Conservation (phyloP, 768 basidiomycete genomes). For the Lactifluus echinatus region DNA sequence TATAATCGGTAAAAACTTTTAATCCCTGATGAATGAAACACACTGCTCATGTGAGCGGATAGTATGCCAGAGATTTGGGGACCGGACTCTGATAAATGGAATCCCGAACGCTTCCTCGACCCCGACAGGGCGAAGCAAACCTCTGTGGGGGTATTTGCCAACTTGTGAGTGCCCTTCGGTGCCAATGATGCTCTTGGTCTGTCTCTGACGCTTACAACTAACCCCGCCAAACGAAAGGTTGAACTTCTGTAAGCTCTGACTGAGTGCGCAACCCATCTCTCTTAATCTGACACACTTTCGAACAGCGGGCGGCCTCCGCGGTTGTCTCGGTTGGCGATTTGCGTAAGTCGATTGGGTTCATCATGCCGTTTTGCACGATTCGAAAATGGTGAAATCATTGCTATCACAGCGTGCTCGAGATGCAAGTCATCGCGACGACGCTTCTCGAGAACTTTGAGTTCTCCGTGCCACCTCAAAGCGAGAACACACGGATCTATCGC, state of each 20-base stretch:
- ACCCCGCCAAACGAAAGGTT: constrained; percentile 6
- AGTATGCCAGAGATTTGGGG: constrained; percentile 19
- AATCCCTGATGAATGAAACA: too few species aligned
- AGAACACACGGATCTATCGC: constrained; percentile 15
- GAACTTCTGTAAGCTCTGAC: constrained; percentile 19
- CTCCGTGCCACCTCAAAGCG: constrained; percentile 7
- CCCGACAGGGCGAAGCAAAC: constrained; percentile 12
- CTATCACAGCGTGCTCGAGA: constrained; percentile 11
- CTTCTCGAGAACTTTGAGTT: constrained; percentile 19
- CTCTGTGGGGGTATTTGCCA: constrained; percentile 14
- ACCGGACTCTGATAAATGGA: constrained; percentile 16
- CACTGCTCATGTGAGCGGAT: background rate
- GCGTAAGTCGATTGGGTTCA: constrained; percentile 4
- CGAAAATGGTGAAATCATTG: background rate
- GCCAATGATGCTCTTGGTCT: too few species aligned
- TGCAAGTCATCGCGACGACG: constrained; percentile 4
- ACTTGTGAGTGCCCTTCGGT: constrained; percentile 9
- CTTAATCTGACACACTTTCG: background rate
- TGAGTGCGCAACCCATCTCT: background rate
- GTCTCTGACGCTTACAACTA: background rate
- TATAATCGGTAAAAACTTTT: constrained; percentile 14
- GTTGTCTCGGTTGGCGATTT: constrained; percentile 17
- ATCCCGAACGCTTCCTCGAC: constrained; percentile 18
- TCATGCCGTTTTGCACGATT: background rate
- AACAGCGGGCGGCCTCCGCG: constrained; percentile 15